These are phyloP conservation scores for Blastosporella zonata DNA, from an alignment of 1,284 basidiomycete genomes.

Conservation along the genomic window DNA sequence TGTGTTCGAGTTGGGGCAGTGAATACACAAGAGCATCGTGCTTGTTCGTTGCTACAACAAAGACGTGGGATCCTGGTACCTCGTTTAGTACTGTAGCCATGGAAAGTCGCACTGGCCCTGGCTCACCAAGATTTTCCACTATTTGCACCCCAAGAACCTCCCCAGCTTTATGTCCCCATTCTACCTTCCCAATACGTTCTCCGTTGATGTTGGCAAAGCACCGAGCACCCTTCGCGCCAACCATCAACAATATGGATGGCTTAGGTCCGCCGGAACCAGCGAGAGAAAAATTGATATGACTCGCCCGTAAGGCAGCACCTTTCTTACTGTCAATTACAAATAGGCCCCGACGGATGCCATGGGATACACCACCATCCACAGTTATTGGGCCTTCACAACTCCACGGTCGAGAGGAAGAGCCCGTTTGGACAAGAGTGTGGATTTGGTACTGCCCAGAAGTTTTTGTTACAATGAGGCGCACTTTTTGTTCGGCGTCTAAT, in stretches of 20 bases:
- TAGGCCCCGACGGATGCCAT: constrained; percentile 48
- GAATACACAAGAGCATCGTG: constrained; percentile 62
- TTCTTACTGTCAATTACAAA: constrained; percentile 64
- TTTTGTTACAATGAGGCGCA: constrained; percentile 64
- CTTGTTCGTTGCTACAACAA: constrained; percentile 62
- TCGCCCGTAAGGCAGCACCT: constrained; percentile 47
- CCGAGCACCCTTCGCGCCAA: constrained; percentile 57
- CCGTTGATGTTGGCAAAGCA: constrained; percentile 57
- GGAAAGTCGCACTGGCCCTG: neutral
- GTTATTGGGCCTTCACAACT: constrained; percentile 31
- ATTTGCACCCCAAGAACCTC: constrained; percentile 47
- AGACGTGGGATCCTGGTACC: constrained; percentile 49
- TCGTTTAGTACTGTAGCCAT: neutral
- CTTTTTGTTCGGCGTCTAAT: constrained; percentile 48
- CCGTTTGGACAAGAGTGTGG: constrained; percentile 48
- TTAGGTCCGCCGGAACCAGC: constrained; percentile 22
- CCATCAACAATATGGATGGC: constrained; percentile 47
- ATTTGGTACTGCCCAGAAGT: constrained; percentile 59
- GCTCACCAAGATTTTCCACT: constrained; percentile 51
- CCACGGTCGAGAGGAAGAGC: constrained; percentile 41
- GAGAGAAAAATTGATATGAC: constrained; percentile 40
- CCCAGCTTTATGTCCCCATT: constrained; percentile 56
- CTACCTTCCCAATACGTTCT: constrained; percentile 52
- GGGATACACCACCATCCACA: constrained; percentile 44
- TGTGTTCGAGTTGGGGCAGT: constrained; percentile 60